Conservation (phyloP, 352 stramenopile genomes). For the Phytophthora pisi region DNA sequence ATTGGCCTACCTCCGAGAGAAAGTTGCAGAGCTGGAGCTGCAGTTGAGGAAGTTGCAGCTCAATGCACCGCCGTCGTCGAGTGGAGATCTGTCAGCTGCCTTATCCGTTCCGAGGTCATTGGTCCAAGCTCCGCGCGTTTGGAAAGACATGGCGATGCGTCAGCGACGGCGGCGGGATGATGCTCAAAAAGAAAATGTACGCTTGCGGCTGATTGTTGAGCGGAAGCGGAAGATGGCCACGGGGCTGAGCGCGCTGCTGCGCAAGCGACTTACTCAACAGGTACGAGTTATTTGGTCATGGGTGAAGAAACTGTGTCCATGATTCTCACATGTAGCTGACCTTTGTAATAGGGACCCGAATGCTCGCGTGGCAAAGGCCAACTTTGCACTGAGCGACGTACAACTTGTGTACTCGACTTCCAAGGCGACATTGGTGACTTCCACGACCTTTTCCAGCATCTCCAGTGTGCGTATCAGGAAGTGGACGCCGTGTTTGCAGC, state of each 20-base stretch:
- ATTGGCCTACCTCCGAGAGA: conserved; percentile 65
- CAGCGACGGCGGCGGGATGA: conserved; percentile 22
- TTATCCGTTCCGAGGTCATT: not conserved
- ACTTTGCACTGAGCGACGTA: conserved; percentile 1
- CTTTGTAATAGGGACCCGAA: conserved; percentile 9
- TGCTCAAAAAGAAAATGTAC: conserved; percentile 37
- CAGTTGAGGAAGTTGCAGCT: conserved; percentile 51
- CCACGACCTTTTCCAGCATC: conserved; percentile 37
- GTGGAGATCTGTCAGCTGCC: not conserved
- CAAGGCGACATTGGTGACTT: conserved; percentile 42
- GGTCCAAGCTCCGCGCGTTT: conserved; percentile 16
- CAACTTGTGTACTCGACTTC: conserved; percentile 27
- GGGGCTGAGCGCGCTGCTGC: conserved; percentile 25
- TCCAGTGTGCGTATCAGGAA: conserved; percentile 40
- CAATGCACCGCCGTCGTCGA: conserved; percentile 1
- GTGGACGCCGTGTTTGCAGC: conserved; percentile 40
- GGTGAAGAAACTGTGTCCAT: not conserved
- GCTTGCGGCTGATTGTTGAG: conserved; percentile 32
- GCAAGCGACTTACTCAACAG: conserved; percentile 32
- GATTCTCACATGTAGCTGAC: not conserved
- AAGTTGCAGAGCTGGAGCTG: conserved; percentile 54
- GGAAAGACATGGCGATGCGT: conserved; percentile 29
- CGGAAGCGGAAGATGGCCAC: conserved; percentile 34
- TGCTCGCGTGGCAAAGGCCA: conserved; percentile 7
- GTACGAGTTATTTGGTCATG: conserved; percentile 7